Conservation (phyloP, 140 eudicot species). For the Anethum foeniculum region DNA sequence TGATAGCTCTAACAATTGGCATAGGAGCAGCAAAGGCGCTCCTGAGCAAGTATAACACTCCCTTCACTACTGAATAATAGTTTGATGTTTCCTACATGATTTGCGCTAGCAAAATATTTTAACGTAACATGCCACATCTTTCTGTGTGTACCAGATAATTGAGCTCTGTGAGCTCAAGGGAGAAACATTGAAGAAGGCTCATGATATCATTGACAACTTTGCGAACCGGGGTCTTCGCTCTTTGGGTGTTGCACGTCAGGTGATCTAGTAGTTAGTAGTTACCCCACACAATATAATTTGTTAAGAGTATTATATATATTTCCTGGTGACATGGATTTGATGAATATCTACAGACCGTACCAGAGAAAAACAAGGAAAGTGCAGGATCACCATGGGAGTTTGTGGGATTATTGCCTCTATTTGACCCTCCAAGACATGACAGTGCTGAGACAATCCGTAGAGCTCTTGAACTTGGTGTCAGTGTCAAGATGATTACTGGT, state of each 20-base stretch:
- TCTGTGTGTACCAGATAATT: conserved; percentile 23
- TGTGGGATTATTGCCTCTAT: conserved; percentile 36
- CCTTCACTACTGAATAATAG: not conserved
- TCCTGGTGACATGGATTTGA: not conserved
- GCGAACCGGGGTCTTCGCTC: conserved; percentile 47
- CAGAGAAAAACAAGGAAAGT: conserved; percentile 33
- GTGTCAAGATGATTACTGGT: conserved; percentile 46
- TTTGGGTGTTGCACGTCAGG: conserved; percentile 36
- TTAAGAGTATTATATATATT: not conserved
- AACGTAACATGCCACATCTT: not conserved
- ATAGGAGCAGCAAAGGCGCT: conserved; percentile 45
- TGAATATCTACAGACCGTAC: conserved; percentile 20
- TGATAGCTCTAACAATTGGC: conserved; percentile 32
- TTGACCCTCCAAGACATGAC: conserved; percentile 48
- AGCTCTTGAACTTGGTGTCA: conserved; percentile 41
- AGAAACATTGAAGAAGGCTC: conserved; percentile 25
- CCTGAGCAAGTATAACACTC: conserved; percentile 33
- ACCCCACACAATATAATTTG: no score
- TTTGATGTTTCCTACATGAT: not conserved
- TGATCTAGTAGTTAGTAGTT: not conserved
- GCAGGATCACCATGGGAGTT: conserved; percentile 38
- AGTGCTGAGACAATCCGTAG: conserved; percentile 46
- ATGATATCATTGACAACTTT: conserved; percentile 31
- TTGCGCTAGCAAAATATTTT: not conserved
- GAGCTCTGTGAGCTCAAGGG: conserved; percentile 33